Evolutionary conservation across 1,284 basidiomycete species (phyloP), one percentile per base, ranked within the genome.

Genomic region (Boletus sp.): DNA sequence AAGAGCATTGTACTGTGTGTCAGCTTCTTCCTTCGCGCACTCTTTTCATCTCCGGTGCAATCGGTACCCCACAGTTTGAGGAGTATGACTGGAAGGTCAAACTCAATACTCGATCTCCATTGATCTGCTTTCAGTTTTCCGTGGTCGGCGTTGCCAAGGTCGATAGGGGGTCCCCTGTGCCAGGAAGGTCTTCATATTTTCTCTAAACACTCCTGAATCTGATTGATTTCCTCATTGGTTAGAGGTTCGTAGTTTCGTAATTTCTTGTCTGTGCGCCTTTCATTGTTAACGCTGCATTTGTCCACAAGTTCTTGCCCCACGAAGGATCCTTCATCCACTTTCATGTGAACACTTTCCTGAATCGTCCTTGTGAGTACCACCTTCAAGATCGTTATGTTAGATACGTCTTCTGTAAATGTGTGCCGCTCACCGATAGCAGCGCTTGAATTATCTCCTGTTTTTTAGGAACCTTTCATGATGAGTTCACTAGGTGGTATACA

Each of bases 1-100:
- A 69, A 46, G 17, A 68, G 57, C 66, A 69, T 66, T 7, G 59
- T 68, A 23, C 53, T 62, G 7, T 66, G 51, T 4, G 51, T 55
- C 4, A 68, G 44, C 30, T 55, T 59, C n/a, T n/a, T n/a, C n/a
- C n/a, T n/a, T n/a, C n/a, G n/a, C n/a, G n/a, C n/a, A n/a, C n/a
- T n/a, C n/a, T n/a, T n/a, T n/a, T n/a, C n/a, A n/a, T n/a, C n/a
- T n/a, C n/a, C n/a, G n/a, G n/a, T n/a, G n/a, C n/a, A n/a, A n/a
- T n/a, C n/a, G n/a, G n/a, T n/a, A n/a, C n/a, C 56, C 61, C 62
- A 64, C 9, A 56, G 19, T 43, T 54, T 55, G 23, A 2, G 23
- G 2, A 64, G 53, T 6, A 13, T 49, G 4, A 64, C 49, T 2
- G 44, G 53, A 6, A 63, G n/a, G 25, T 64, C 52, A 1, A 64